Evolutionary conservation across 345 rosid genomes (phyloP).

Genomic region (Brassica rapa): DNA sequence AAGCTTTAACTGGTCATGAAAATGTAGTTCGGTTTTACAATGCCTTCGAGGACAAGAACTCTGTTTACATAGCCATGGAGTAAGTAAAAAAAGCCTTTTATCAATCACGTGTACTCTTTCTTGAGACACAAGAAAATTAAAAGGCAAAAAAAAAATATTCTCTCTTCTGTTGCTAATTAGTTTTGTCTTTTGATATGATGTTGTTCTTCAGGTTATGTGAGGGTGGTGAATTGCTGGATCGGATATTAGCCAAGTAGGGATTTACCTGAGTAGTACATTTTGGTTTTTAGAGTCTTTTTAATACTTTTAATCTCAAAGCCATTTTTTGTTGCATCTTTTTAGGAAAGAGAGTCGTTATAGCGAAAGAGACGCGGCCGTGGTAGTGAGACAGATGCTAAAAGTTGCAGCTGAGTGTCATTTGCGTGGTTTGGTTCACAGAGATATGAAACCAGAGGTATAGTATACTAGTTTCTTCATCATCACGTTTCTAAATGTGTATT

Average conservation of each 20-base stretch:
- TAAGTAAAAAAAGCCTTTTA: constrained; percentile 44
- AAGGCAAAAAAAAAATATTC: background rate
- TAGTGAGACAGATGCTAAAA: constrained; percentile 85
- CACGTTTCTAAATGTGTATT: background rate
- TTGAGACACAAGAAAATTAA: constrained; percentile 5
- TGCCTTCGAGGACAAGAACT: constrained; percentile 86
- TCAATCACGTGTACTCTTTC: background rate
- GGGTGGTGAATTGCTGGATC: constrained; percentile 96
- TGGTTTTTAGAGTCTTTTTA: background rate
- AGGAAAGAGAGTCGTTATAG: constrained; percentile 87
- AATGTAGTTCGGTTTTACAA: constrained; percentile 81
- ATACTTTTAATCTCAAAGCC: background rate
- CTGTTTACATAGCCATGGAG: constrained; percentile 98
- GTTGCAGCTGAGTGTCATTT: constrained; percentile 97
- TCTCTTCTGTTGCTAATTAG: background rate
- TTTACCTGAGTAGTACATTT: constrained; percentile 1
- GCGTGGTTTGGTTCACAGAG: constrained; percentile 91
- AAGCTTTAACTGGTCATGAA: constrained; percentile 84
- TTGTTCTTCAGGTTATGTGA: constrained; percentile 67
- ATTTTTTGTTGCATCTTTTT: constrained; percentile 11
- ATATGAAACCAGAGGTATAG: constrained; percentile 98
- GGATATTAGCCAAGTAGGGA: constrained; percentile 77
- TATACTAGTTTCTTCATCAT: background rate
- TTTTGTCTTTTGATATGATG: background rate
- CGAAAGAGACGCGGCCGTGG: constrained; percentile 81